These are phyloP conservation scores for Protomyces pachydermus DNA, from an alignment of 1,139 yeast genomes.

Conservation along the genomic window DNA sequence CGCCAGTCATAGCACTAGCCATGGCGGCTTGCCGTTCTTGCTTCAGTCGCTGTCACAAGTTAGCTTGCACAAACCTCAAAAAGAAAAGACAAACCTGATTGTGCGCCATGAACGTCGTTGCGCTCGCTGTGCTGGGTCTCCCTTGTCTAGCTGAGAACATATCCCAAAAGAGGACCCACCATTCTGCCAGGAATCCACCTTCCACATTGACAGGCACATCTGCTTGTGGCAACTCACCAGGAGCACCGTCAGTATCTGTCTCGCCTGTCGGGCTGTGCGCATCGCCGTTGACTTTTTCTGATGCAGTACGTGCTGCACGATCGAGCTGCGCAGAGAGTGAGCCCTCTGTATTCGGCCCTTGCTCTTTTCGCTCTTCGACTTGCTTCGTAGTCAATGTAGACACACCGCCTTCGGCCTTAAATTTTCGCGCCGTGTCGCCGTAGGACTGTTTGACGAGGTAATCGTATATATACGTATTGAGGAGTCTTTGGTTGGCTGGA, in stretches of 20 bases:
- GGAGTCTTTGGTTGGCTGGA: constrained; percentile 42
- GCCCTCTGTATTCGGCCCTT: neutral
- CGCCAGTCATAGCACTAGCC: constrained; percentile 11
- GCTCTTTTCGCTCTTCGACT: constrained; percentile 14
- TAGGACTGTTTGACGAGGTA: constrained; percentile 71
- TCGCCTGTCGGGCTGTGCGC: neutral
- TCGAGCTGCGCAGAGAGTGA: neutral
- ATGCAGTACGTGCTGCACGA: neutral
- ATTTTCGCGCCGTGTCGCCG: constrained; percentile 64
- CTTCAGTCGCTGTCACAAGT: constrained; percentile 47
- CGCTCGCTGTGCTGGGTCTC: constrained; percentile 55
- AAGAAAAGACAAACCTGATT: constrained; percentile 33
- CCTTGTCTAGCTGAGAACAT: constrained; percentile 76
- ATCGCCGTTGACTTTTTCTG: neutral
- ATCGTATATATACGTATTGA: constrained; percentile 83
- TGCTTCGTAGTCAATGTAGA: constrained; percentile 1
- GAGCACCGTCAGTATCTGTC: neutral
- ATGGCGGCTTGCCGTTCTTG: constrained; percentile 44
- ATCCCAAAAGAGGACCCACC: constrained; percentile 99
- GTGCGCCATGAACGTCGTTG: constrained; percentile 63
- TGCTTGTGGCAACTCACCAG: neutral
- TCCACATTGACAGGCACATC: constrained; percentile 55
- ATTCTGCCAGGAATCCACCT: constrained; percentile 79
- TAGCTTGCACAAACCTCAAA: neutral
- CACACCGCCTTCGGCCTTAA: constrained; percentile 65